A percentile compares a stretch with the other conserved stretches of the same genome.
Evolutionary conservation across 495 filamentous ascomycete genomes (phyloP).

Genomic region (Extremus antarcticus): DNA sequence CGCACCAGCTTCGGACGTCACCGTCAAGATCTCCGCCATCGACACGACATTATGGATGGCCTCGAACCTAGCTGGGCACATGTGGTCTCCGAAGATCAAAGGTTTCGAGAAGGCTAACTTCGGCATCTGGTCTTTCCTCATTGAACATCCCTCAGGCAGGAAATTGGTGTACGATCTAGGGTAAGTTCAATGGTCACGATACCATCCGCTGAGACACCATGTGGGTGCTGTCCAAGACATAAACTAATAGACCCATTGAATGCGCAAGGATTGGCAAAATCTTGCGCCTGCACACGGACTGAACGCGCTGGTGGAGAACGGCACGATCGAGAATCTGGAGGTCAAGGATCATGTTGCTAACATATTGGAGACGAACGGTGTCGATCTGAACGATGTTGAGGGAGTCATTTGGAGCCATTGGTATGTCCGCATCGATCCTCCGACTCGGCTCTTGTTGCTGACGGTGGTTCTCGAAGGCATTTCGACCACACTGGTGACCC

Average conservation of each 20-base stretch:
- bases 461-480: conserved; percentile 27
- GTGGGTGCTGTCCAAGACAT: too few relatives aligned
- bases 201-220: too few relatives aligned
- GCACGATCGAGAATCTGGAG: conserved; percentile 2
- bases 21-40: conserved; percentile 9
- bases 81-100: conserved; percentile 9
- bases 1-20: conserved; percentile 2
- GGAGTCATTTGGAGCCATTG: conserved; percentile 16
- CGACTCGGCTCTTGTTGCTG: too few relatives aligned
- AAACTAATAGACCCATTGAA: too few relatives aligned
- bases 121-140: conserved; percentile 8
- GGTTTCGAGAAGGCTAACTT: conserved; percentile 5
- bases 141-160: conserved; percentile 8
- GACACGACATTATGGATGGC: conserved; percentile 5
- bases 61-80: background rate
- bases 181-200: too few relatives aligned
- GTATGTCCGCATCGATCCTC: background rate
- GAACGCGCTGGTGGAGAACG: background rate
- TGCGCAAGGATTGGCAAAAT: conserved; percentile 14
- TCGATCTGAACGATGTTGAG: conserved; percentile 11
- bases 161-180: conserved; percentile 13
- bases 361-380: conserved; percentile 3
- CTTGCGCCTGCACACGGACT: conserved; percentile 1
- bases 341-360: conserved; percentile 10
- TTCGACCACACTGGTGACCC: conserved; percentile 54